A percentile compares a stretch with the other conserved stretches of the same genome.
Conservation (phyloP, 2,329 filamentous ascomycete genomes). For the Colletotrichum tofieldiae region DNA sequence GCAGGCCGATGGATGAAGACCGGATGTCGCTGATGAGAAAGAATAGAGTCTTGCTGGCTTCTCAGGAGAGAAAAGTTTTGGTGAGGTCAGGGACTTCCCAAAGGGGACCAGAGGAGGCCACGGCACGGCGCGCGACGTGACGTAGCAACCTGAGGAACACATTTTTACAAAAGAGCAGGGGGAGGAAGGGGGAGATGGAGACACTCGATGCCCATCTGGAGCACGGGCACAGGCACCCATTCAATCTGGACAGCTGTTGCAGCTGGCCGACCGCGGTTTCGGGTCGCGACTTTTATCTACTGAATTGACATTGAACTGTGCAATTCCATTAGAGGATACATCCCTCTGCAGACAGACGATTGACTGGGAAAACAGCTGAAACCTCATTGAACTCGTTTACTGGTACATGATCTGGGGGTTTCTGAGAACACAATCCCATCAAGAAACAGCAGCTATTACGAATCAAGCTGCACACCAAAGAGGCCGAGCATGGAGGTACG, state of each 20-base stretch:
- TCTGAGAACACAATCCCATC: background rate
- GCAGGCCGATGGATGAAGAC: conserved; percentile 27
- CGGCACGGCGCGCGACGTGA: conserved; percentile 24
- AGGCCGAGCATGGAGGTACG: background rate
- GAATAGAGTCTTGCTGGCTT: conserved; percentile 6
- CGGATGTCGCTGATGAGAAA: conserved; percentile 30
- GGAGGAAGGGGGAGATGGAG: background rate
- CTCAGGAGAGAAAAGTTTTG: conserved; percentile 40
- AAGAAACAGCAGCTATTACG: conserved; percentile 32
- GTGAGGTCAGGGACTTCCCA: conserved; percentile 38
- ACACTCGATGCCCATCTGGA: background rate
- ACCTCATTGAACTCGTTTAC: background rate
- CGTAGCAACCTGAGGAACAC: conserved; percentile 34
- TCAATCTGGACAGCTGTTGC: background rate
- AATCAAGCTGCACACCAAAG: conserved; percentile 2
- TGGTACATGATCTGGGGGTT: background rate
- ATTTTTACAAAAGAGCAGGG: background rate
- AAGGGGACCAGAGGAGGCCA: conserved; percentile 10
- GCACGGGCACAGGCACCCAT: background rate
- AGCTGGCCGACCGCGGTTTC: background rate
- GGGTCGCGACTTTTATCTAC: background rate
- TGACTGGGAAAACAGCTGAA: background rate
- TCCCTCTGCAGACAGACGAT: no score
- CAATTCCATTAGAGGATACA: background rate
- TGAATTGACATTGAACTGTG: background rate